Conservation (phyloP, 176 grass and related monocot genomes). For the Elaeis guineensis region DNA sequence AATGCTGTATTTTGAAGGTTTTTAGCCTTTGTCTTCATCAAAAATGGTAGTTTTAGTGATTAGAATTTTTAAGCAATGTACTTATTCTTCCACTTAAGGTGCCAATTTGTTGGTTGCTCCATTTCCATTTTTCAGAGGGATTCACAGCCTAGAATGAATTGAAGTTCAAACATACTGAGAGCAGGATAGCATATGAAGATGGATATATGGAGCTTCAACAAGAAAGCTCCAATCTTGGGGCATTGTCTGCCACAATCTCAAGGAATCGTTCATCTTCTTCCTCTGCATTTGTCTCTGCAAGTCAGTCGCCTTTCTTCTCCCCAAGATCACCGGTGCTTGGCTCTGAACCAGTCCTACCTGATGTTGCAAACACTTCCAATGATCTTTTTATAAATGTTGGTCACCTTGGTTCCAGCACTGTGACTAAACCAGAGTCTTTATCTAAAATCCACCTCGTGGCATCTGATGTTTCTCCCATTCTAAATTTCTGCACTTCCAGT, state of each 20-base stretch:
- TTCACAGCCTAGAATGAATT: slow-evolving; percentile 11
- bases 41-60: too few species aligned
- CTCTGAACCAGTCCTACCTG: slow-evolving; percentile 18
- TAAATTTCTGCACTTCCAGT: slow-evolving; percentile 55
- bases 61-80: background rate
- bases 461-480: slow-evolving; percentile 49
- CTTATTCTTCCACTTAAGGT: background rate
- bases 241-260: slow-evolving; percentile 48
- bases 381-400: slow-evolving; percentile 25
- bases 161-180: slow-evolving; percentile 24
- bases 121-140: slow-evolving; percentile 24
- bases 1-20: too few species aligned
- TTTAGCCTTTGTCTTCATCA: too few species aligned
- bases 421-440: slow-evolving; percentile 21
- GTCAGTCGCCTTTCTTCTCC: slow-evolving; percentile 91
- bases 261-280: slow-evolving; percentile 82
- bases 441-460: slow-evolving; percentile 22
- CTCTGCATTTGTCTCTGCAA: slow-evolving; percentile 86
- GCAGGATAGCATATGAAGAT: slow-evolving; percentile 49
- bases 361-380: slow-evolving; percentile 15
- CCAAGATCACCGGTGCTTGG: slow-evolving; percentile 42
- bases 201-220: slow-evolving; percentile 97
- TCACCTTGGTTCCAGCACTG: slow-evolving; percentile 33
- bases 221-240: slow-evolving; percentile 68
- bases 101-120: slow-evolving; percentile 5